Percentiles rank a stretch among this genome's conserved stretches.
Evolutionary conservation across 805 yeast genomes (phyloP).

Genomic region (Myxozyma geophila): DNA sequence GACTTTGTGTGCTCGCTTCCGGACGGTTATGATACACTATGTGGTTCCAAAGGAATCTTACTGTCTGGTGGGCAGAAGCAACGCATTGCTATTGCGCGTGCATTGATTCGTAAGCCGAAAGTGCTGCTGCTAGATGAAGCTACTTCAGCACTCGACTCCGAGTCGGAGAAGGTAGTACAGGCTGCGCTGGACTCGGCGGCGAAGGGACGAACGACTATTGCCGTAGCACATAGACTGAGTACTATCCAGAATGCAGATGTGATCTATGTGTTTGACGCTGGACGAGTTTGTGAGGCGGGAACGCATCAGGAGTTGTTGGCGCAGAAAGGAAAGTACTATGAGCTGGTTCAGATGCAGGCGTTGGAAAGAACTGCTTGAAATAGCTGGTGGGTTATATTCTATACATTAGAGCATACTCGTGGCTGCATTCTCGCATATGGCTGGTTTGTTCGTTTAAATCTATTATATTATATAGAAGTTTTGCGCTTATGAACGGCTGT

Average conservation of each 20-base stretch:
- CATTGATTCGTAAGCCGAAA: slow-evolving; percentile 61
- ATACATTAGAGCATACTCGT: background rate
- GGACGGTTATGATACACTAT: slow-evolving; percentile 56
- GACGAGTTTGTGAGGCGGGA: slow-evolving; percentile 59
- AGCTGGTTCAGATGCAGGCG: slow-evolving; percentile 48
- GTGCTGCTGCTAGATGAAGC: slow-evolving; percentile 63
- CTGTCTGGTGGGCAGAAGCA: slow-evolving; percentile 71
- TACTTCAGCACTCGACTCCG: slow-evolving; percentile 57
- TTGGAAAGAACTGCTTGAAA: slow-evolving; percentile 47
- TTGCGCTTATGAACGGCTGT: too few relatives aligned
- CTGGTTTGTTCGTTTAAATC: too few relatives aligned
- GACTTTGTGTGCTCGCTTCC: slow-evolving; percentile 58
- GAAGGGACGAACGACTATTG: slow-evolving; percentile 64
- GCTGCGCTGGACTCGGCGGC: slow-evolving; percentile 63
- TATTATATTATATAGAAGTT: too few relatives aligned
- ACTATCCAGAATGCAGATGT: slow-evolving; percentile 59
- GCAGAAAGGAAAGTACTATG: slow-evolving; percentile 46
- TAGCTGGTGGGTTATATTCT: background rate
- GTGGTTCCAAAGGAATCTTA: slow-evolving; percentile 57
- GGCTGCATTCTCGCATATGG: too few relatives aligned
- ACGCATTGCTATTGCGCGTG: slow-evolving; percentile 66
- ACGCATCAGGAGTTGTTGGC: slow-evolving; percentile 50
- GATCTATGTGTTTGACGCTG: slow-evolving; percentile 58
- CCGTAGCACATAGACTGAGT: slow-evolving; percentile 75
- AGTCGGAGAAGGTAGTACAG: slow-evolving; percentile 71